These are phyloP conservation scores for Teunomyces funiuensis DNA, from an alignment of 805 yeast species.

Conservation along the genomic window DNA sequence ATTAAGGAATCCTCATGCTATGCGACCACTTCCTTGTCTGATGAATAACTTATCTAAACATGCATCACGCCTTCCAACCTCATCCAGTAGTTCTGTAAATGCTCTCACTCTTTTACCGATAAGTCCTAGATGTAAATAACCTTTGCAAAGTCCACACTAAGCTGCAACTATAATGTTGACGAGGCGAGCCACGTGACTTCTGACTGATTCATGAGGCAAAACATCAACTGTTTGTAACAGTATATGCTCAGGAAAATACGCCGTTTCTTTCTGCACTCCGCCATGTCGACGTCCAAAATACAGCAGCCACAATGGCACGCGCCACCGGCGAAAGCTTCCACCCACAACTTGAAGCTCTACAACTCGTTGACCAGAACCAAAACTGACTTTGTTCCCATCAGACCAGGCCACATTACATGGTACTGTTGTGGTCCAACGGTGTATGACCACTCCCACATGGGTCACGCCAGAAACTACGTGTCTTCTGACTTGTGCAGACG, in stretches of 20 bases:
- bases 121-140: too few species aligned
- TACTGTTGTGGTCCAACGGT: constrained; percentile 99
- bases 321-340: constrained; percentile 18
- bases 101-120: too few species aligned
- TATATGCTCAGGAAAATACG: constrained; percentile 2
- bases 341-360: constrained; percentile 58
- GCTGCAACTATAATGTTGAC: too few species aligned
- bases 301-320: constrained; percentile 40
- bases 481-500: constrained; percentile 92
- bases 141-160: too few species aligned
- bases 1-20: constrained; percentile 29
- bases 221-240: not conserved
- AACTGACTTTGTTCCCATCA: constrained; percentile 71
- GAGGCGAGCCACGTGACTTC: constrained; percentile 4
- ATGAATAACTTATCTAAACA: constrained; percentile 8
- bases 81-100: too few species aligned
- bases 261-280: constrained; percentile 1
- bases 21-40: constrained; percentile 42
- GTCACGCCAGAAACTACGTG: constrained; percentile 97
- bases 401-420: constrained; percentile 76
- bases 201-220: not conserved
- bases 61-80: not conserved
- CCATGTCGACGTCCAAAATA: constrained; percentile 23
- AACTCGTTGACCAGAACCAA: constrained; percentile 84
- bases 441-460: constrained; percentile 95